These are phyloP conservation scores for Pisolithus sp. DNA, from an alignment of 768 basidiomycete species.

Conservation along the genomic window DNA sequence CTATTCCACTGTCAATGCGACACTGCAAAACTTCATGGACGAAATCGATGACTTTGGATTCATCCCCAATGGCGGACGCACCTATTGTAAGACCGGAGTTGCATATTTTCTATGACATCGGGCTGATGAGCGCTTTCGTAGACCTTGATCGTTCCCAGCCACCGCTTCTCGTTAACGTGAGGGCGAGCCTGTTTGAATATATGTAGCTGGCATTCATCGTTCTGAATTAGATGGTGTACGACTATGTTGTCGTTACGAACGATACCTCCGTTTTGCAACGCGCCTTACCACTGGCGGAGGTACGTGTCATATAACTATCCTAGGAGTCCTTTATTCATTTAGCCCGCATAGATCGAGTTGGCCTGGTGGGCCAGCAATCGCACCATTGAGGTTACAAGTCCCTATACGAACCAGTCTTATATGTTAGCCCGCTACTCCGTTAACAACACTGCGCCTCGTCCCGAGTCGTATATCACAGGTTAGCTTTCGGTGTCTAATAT, in stretches of 20 bases:
- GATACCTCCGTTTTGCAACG: conserved; percentile 71
- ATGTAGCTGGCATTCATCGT: not conserved
- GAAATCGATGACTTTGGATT: conserved; percentile 80
- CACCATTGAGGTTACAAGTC: conserved; percentile 58
- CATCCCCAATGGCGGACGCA: conserved; percentile 90
- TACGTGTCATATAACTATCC: conserved; percentile 18
- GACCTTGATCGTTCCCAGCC: conserved; percentile 91
- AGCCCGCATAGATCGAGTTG: conserved; percentile 55
- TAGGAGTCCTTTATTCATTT: not conserved
- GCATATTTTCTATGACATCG: not conserved
- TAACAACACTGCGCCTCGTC: conserved; percentile 79
- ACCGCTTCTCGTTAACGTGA: conserved; percentile 76
- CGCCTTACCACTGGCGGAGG: conserved; percentile 82
- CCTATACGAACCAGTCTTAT: conserved; percentile 62
- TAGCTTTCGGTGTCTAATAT: conserved; percentile 8
- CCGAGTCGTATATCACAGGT: conserved; percentile 74
- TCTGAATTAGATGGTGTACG: conserved; percentile 67
- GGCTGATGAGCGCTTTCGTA: conserved; percentile 16
- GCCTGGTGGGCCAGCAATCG: conserved; percentile 79
- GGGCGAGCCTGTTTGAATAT: conserved; percentile 7
- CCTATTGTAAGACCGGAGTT: conserved; percentile 57
- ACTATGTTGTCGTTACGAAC: conserved; percentile 65
- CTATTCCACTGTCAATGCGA: conserved; percentile 62
- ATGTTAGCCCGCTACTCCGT: conserved; percentile 70
- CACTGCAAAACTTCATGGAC: conserved; percentile 94